Conservation (phyloP, 73 alveolate species). For the Vitrella brassicaformis region DNA sequence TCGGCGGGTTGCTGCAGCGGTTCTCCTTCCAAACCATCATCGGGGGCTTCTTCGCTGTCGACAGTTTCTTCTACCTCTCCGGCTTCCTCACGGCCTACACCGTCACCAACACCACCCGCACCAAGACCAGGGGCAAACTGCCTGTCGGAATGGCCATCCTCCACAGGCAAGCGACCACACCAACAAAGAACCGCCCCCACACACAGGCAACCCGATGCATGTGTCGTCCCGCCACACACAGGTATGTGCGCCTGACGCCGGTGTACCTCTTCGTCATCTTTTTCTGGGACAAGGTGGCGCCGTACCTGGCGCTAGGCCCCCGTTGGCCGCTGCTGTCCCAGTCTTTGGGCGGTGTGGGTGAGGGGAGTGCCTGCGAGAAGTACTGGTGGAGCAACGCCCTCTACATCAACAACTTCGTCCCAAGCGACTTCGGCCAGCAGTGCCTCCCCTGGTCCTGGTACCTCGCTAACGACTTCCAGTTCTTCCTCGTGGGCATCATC, state of each 20-base stretch:
- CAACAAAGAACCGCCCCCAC: not conserved
- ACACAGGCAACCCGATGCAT: not conserved
- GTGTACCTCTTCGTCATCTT: not conserved
- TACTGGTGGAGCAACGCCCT: conserved; percentile 22
- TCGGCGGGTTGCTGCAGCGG: not conserved
- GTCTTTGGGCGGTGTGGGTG: not conserved
- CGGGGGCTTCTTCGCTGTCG: conserved; percentile 30
- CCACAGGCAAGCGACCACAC: not conserved
- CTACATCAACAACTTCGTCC: conserved; percentile 22
- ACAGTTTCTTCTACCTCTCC: conserved; percentile 19
- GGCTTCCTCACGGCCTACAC: conserved; percentile 16
- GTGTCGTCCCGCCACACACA: not conserved
- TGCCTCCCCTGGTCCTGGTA: conserved; percentile 43
- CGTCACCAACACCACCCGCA: not conserved
- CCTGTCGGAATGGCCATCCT: not conserved
- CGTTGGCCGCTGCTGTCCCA: not conserved
- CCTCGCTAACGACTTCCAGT: conserved; percentile 31
- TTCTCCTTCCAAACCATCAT: conserved; percentile 1
- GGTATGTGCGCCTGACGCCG: not conserved
- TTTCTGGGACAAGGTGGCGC: not conserved
- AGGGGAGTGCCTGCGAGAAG: conserved; percentile 5
- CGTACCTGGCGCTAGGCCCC: conserved; percentile 12
- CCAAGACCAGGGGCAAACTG: not conserved
- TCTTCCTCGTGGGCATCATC: conserved; percentile 11
- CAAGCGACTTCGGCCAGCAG: conserved; percentile 4